These are phyloP conservation scores for Paulownia fortunei DNA, from an alignment of 257 asterid species.

Conservation along the genomic window DNA sequence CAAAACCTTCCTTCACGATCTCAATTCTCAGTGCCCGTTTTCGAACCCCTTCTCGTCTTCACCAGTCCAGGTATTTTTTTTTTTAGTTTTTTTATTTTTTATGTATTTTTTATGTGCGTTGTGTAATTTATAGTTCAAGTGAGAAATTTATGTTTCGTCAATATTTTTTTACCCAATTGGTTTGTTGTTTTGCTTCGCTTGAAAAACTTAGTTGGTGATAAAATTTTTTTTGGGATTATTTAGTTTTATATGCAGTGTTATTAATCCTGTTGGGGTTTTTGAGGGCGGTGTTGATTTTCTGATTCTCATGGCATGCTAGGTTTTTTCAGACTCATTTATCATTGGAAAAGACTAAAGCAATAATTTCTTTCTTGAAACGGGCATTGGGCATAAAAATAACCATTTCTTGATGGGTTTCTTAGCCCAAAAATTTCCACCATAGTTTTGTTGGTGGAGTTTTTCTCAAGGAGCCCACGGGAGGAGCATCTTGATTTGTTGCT, in stretches of 20 bases:
- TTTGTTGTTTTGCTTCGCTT: background rate
- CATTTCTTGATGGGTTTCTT: background rate
- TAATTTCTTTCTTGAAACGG: background rate
- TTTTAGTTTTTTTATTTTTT: background rate
- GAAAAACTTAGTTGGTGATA: background rate
- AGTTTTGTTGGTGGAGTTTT: background rate
- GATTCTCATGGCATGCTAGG: background rate
- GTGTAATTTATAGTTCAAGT: background rate
- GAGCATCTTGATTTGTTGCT: background rate
- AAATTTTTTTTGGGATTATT: background rate
- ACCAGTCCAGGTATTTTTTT: slow-evolving; percentile 48
- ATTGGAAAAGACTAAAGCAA: background rate
- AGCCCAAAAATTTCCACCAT: background rate
- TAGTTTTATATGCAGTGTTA: background rate
- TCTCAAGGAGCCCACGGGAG: background rate
- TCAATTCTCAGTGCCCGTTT: slow-evolving; percentile 57
- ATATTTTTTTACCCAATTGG: background rate
- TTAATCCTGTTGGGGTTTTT: background rate
- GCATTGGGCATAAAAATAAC: background rate
- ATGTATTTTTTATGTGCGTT: background rate
- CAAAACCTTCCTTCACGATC: slow-evolving; percentile 52
- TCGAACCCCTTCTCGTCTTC: slow-evolving; percentile 34
- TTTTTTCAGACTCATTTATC: background rate
- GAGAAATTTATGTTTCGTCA: background rate
- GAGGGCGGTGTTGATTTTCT: background rate